These are phyloP conservation scores for Flaveria floridana DNA, from an alignment of 140 eudicot genomes.

Conservation along the genomic window DNA sequence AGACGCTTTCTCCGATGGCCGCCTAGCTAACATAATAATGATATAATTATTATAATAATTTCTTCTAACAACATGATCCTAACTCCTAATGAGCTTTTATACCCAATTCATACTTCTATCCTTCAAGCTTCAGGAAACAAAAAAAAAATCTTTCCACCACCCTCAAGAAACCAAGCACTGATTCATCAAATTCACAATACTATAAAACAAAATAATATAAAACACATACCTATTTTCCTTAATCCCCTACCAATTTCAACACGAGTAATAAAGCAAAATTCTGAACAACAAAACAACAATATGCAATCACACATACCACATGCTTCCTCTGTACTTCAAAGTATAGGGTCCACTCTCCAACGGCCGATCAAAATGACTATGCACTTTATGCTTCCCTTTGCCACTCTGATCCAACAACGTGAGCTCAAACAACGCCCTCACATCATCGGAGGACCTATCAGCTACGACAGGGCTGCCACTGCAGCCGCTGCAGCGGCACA, in stretches of 20 bases:
- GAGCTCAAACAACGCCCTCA: conserved; percentile 89
- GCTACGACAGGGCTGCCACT: no score
- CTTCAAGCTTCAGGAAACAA: conserved; percentile 9
- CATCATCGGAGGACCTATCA: no score
- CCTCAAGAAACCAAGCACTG: not conserved
- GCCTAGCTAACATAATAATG: no score
- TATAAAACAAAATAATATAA: not conserved
- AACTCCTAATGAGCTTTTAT: not conserved
- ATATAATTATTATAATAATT: no score
- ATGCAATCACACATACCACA: conserved; percentile 58
- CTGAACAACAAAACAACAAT: not conserved
- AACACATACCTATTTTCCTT: not conserved
- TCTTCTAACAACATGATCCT: no score
- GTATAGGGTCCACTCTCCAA: conserved; percentile 81
- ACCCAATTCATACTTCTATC: conserved; percentile 8
- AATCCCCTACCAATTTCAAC: not conserved
- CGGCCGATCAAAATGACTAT: conserved; percentile 83
- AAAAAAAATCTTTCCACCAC: not conserved
- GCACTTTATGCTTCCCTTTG: conserved; percentile 67
- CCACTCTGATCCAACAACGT: conserved; percentile 79
- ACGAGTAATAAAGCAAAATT: not conserved
- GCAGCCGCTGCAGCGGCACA: no score
- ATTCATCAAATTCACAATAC: conserved; percentile 6
- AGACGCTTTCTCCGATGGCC: no score
- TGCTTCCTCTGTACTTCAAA: conserved; percentile 79